Evolutionary conservation across 2,329 filamentous ascomycete genomes (phyloP), one percentile per base, ranked within the genome.

Genomic region (Sporothrix sp.): DNA sequence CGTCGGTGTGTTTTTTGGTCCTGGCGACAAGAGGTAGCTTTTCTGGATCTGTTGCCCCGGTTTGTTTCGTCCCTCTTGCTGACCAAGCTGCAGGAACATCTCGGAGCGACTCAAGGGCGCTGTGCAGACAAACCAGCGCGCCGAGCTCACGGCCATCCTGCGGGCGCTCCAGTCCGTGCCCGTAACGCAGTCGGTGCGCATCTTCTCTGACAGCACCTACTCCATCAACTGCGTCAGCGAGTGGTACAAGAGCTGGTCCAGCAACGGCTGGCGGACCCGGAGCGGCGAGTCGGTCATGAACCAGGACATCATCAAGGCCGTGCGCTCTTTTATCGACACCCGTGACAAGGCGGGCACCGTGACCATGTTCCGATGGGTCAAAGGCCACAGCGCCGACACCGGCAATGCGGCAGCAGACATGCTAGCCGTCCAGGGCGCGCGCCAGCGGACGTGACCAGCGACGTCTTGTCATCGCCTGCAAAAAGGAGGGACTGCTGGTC

Each of bases 81-180:
- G n/a, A 30, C 37, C 23, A 1, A 21, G 20, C 7, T 43, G 4
- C 49, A 76, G 73, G 56, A 83, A 82, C 62, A 64, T 95, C 21
- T 87, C 86, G 11, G 89, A 94, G 66, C 80, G 82, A 4, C 76
- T 96, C 2, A 68, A 74, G 47, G 88, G 88, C 46, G 71, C 75
- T 14, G 73, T 75, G 9, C 93, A 97, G 67, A 97, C 93, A 1
- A 98, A 98, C 64, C 88, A 97, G 65, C 85, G 93, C 3, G 93
- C 91, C n/a, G 93, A 98, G 69, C 73, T 98, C 52, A 90, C 86
- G 21, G 93, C 89, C 7, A 84, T 97, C 56, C 72, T 87, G 27
- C 84, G 90, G 52, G 90, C 90, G 1, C 73, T 97, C 20, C 81
- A 96, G 61, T 78, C 84, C 40, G 81, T 83, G 2, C 82, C 86